These are phyloP conservation scores for Colletotrichum tabaci DNA, from an alignment of 2,329 filamentous ascomycete genomes.

Conservation along the genomic window DNA sequence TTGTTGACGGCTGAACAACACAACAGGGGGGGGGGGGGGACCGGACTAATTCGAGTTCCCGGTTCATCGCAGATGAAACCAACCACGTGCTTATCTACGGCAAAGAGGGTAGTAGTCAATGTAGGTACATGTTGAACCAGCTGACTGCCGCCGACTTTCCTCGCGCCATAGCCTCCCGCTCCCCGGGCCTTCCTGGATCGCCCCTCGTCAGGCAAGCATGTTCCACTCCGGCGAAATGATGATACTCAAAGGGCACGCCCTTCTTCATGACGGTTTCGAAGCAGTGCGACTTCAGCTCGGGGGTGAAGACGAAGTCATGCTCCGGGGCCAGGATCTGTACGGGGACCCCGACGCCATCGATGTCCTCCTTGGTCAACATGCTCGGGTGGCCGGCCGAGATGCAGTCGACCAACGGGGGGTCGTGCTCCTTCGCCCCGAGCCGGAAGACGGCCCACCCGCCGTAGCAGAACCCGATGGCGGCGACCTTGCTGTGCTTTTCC, in stretches of 20 bases:
- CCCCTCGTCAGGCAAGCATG: conserved; percentile 60
- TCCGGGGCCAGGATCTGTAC: conserved; percentile 68
- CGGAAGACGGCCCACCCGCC: conserved; percentile 66
- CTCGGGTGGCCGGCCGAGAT: conserved; percentile 62
- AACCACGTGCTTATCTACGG: background rate
- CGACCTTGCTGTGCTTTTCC: conserved; percentile 54
- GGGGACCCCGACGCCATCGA: conserved; percentile 62
- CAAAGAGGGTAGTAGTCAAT: background rate
- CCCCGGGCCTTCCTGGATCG: conserved; percentile 51
- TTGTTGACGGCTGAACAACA: too few relatives aligned
- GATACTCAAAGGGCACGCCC: conserved; percentile 59
- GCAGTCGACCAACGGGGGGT: conserved; percentile 60
- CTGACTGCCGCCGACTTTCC: conserved; percentile 59
- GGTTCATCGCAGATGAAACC: too few relatives aligned
- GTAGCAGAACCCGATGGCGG: conserved; percentile 65
- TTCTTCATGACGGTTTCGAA: conserved; percentile 54
- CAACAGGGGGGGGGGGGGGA: too few relatives aligned
- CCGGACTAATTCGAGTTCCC: too few relatives aligned
- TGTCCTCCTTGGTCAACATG: conserved; percentile 59
- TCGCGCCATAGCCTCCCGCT: conserved; percentile 58
- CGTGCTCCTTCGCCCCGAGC: conserved; percentile 56
- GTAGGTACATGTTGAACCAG: conserved; percentile 54
- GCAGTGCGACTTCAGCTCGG: conserved; percentile 59
- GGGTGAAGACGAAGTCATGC: conserved; percentile 56
- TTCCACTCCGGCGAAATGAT: conserved; percentile 60